Percentiles rank a stretch among this genome's conserved stretches.
Conservation (phyloP, 2,329 filamentous ascomycete species). For the Orbilia quercus region DNA sequence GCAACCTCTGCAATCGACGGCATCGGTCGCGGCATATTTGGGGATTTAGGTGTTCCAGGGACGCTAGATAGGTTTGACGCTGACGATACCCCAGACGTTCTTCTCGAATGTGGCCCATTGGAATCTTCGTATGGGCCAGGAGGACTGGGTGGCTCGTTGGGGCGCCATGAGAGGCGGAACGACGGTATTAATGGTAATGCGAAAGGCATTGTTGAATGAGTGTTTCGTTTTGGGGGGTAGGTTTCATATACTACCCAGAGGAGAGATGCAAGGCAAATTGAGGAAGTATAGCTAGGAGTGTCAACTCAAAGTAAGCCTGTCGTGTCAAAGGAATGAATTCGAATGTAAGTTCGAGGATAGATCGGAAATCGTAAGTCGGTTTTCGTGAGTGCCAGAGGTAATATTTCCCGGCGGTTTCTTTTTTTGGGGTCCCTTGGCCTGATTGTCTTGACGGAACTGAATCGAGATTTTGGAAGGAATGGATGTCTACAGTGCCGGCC, state of each 20-base stretch:
- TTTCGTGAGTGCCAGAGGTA: not conserved
- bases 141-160: slow-evolving; percentile 14
- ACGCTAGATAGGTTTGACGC: slow-evolving; percentile 16
- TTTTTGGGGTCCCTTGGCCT: too few species aligned
- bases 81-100: slow-evolving; percentile 27
- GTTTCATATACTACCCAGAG: too few species aligned
- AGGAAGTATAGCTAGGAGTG: not conserved
- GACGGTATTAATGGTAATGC: slow-evolving; percentile 45
- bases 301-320: not conserved
- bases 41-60: slow-evolving; percentile 39
- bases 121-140: slow-evolving; percentile 20
- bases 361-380: slow-evolving; percentile 9
- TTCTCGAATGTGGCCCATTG: slow-evolving; percentile 29
- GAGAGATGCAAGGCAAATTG: not conserved
- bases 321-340: not conserved
- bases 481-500: slow-evolving; percentile 47
- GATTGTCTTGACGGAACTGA: slow-evolving; percentile 1
- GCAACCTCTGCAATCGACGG: slow-evolving; percentile 45
- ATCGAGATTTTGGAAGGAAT: slow-evolving; percentile 38
- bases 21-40: slow-evolving; percentile 39
- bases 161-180: slow-evolving; percentile 42
- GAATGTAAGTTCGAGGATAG: not conserved
- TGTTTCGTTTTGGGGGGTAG: too few species aligned
- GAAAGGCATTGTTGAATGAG: slow-evolving; percentile 34
- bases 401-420: slow-evolving; percentile 6